A percentile compares a stretch with the other conserved stretches of the same genome.
These are phyloP conservation scores for Boletus reticuloceps DNA, from an alignment of 768 basidiomycete species.

Conservation along the genomic window DNA sequence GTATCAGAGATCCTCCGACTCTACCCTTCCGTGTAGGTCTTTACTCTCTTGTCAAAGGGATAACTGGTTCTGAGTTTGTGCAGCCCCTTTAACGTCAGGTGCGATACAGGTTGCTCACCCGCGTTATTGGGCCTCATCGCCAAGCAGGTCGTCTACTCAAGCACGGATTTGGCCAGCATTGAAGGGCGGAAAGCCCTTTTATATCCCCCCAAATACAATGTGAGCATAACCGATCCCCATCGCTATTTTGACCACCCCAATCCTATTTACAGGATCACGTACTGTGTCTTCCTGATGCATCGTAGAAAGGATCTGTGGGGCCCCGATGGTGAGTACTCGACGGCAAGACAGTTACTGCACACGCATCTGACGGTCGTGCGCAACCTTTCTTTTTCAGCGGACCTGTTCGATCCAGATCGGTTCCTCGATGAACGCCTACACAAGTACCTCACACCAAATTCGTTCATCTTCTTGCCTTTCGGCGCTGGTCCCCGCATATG, in stretches of 20 bases:
- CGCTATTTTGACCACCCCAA: background rate
- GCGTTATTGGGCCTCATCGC: background rate
- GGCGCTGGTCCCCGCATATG: conserved; percentile 68
- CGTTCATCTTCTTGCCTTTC: conserved; percentile 69
- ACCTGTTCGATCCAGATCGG: conserved; percentile 60
- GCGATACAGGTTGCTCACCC: background rate
- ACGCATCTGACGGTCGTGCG: too few species aligned
- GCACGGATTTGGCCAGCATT: conserved; percentile 16
- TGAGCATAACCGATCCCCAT: conserved; percentile 6
- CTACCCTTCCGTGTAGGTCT: conserved; percentile 29
- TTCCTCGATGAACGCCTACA: conserved; percentile 58
- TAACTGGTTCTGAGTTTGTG: background rate
- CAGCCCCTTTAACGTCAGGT: conserved; percentile 28
- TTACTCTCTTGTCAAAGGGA: background rate
- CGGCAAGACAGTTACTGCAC: too few species aligned
- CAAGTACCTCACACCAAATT: conserved; percentile 53
- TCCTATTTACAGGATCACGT: conserved; percentile 7
- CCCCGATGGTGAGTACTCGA: conserved; percentile 29
- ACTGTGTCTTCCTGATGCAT: conserved; percentile 34
- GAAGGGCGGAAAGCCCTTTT: conserved; percentile 44
- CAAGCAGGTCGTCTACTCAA: conserved; percentile 15
- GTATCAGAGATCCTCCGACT: conserved; percentile 31
- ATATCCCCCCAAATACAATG: conserved; percentile 44
- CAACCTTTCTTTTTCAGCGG: conserved; percentile 8
- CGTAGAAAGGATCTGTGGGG: conserved; percentile 39